Conservation (phyloP, 2,329 filamentous ascomycete genomes). For the Cladophialophora psammophila region DNA sequence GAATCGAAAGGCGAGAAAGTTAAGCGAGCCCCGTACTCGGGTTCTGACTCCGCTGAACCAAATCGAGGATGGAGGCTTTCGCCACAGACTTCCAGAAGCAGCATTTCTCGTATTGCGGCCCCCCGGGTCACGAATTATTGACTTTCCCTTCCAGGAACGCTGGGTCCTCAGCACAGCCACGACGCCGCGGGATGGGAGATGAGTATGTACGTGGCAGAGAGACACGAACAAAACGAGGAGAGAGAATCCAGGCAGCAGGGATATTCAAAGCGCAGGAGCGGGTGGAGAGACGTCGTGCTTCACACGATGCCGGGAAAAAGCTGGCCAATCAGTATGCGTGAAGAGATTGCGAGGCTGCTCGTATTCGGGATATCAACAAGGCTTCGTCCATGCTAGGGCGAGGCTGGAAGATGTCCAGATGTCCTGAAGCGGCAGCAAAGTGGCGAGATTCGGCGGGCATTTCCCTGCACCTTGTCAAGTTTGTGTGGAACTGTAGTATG, state of each 20-base stretch:
- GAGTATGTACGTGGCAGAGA: no score
- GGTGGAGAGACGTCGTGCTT: neutral
- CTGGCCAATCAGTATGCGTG: neutral
- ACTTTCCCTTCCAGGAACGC: neutral
- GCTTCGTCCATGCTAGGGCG: neutral
- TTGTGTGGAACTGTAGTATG: no score
- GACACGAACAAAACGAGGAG: neutral
- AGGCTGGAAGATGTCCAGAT: neutral
- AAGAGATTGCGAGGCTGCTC: neutral
- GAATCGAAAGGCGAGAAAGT: neutral
- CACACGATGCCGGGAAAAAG: neutral
- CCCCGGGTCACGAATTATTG: neutral
- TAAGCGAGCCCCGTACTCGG: neutral
- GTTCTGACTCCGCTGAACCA: neutral
- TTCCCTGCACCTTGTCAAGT: no score
- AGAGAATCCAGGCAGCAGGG: neutral
- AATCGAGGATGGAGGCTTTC: neutral
- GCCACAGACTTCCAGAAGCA: neutral
- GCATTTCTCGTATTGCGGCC: neutral
- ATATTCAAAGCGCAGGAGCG: neutral
- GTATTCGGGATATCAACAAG: slow-evolving; percentile 8
- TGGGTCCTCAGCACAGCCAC: neutral
- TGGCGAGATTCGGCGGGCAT: no score
- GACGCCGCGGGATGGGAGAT: neutral
- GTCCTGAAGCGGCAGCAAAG: neutral